Evolutionary conservation across 495 filamentous ascomycete species (phyloP).

Genomic region (Talaromyces nanjingensis): DNA sequence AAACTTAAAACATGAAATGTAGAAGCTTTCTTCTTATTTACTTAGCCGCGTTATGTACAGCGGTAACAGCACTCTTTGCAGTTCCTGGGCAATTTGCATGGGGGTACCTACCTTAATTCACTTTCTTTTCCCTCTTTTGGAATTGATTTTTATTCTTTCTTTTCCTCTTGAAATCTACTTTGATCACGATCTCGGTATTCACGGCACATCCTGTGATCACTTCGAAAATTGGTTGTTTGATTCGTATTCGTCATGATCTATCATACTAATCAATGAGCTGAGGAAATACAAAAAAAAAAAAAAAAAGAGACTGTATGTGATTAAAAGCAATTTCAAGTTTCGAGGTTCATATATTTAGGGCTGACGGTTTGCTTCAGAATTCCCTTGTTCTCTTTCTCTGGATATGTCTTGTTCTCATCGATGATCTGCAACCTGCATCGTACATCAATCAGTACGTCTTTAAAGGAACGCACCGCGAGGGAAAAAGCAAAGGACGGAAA

Average conservation of each 20-base stretch:
- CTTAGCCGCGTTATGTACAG: neutral
- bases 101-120: neutral
- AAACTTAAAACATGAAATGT: neutral
- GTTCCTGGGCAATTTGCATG: neutral
- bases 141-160: neutral
- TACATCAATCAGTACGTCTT: neutral
- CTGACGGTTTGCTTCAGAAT: neutral
- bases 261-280: neutral
- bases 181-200: neutral
- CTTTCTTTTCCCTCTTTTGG: neutral
- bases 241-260: neutral
- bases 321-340: neutral
- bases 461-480: neutral
- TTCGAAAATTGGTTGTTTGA: neutral
- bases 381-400: neutral
- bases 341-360: neutral
- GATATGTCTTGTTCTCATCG: neutral
- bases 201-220: neutral
- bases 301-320: neutral
- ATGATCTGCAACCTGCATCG: neutral
- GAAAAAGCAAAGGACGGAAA: neutral
- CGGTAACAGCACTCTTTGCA: neutral
- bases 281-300: neutral
- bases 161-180: neutral
- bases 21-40: neutral